A percentile compares a stretch with the other conserved stretches of the same genome.
Evolutionary conservation across 2,329 filamentous ascomycete species (phyloP).

Genomic region (Zymoseptoria brevis): DNA sequence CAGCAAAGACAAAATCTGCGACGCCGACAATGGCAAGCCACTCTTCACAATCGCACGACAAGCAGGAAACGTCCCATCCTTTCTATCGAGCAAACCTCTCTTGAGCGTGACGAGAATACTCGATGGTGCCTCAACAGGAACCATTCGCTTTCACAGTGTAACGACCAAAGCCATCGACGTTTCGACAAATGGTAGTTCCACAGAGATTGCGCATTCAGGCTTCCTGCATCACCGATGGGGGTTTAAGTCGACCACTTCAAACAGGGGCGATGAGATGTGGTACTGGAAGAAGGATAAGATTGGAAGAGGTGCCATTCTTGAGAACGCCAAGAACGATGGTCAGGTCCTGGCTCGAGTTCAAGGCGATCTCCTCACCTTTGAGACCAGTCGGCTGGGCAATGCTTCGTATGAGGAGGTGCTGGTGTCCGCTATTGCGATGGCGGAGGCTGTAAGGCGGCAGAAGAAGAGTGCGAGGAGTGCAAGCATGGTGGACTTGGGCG

Average conservation of each 20-base stretch:
- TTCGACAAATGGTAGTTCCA: conserved; percentile 9
- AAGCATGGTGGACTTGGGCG: conserved; percentile 11
- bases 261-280: conserved; percentile 9
- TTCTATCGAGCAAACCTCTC: conserved; percentile 16
- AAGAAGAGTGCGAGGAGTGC: conserved; percentile 5
- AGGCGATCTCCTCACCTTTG: conserved; percentile 15
- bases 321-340: conserved; percentile 15
- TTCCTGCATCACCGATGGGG: conserved; percentile 16
- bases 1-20: conserved; percentile 12
- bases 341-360: conserved; percentile 16
- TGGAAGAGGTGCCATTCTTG: conserved; percentile 11
- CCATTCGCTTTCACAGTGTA: conserved; percentile 17
- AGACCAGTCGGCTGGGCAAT: conserved; percentile 10
- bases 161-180: conserved; percentile 14
- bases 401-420: conserved; percentile 18
- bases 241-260: conserved; percentile 11
- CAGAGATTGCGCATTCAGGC: conserved; percentile 10
- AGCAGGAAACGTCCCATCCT: conserved; percentile 14
- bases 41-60: conserved; percentile 13
- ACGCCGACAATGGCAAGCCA: conserved; percentile 7
- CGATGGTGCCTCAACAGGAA: conserved; percentile 10
- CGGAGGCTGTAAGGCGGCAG: conserved; percentile 15
- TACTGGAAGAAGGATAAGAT: conserved; percentile 17
- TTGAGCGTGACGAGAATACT: conserved; percentile 10
- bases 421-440: conserved; percentile 19